Evolutionary conservation across 129 eudicot species (phyloP).

Genomic region (Scalesia atractyloides): DNA sequence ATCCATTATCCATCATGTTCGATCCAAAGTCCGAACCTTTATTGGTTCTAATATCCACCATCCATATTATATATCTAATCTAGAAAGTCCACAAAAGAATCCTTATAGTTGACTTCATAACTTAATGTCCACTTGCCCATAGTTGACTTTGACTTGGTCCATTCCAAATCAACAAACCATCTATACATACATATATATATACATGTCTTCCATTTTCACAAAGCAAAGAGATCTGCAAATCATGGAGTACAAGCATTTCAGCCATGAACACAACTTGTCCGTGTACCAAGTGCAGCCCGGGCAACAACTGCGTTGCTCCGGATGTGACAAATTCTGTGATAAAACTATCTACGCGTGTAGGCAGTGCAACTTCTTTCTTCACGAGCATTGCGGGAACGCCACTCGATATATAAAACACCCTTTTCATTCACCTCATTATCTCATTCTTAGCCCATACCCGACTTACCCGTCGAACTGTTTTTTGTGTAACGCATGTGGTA

Average conservation of each 20-base stretch:
- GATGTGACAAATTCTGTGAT: conserved; percentile 47
- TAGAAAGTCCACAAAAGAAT: conserved; percentile 20
- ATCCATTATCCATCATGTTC: not conserved
- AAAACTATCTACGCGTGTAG: conserved; percentile 53
- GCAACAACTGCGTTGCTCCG: conserved; percentile 57
- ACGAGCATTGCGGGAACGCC: conserved; percentile 70
- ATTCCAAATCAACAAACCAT: conserved; percentile 10
- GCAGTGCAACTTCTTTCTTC: conserved; percentile 66
- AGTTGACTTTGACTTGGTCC: conserved; percentile 37
- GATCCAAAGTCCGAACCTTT: conserved; percentile 24
- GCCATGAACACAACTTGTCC: conserved; percentile 61
- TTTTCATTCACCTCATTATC: conserved; percentile 50
- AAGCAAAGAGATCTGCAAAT: conserved; percentile 6
- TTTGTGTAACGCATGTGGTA: conserved; percentile 60
- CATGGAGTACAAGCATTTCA: conserved; percentile 79
- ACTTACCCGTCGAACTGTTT: conserved; percentile 66
- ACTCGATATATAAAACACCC: conserved; percentile 58
- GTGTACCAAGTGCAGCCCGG: conserved; percentile 48
- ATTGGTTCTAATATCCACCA: not conserved
- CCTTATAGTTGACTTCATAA: conserved; percentile 23
- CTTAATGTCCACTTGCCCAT: conserved; percentile 25
- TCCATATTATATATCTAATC: not conserved
- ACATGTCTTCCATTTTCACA: conserved; percentile 10
- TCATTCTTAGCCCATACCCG: conserved; percentile 59
- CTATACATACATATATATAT: conserved; percentile 1